Evolutionary conservation across 2,329 filamentous ascomycete species (phyloP).

Genomic region (Amauroascus verrucosus): DNA sequence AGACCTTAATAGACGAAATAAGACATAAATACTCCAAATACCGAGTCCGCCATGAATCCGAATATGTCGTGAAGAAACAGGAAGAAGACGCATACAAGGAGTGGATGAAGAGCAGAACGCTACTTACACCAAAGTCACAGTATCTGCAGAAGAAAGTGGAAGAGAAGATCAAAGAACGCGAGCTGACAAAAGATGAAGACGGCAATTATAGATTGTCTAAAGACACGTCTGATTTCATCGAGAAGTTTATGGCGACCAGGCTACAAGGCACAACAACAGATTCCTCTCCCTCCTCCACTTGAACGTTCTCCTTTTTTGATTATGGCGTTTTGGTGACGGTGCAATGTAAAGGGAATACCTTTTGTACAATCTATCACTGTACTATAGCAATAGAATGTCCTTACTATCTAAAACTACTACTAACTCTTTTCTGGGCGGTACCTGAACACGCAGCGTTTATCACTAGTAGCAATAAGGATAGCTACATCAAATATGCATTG

Average conservation of each 20-base stretch:
- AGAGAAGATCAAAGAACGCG: slow-evolving; percentile 29
- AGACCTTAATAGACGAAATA: slow-evolving; percentile 71
- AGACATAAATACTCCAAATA: slow-evolving; percentile 72
- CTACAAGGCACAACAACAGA: slow-evolving; percentile 15
- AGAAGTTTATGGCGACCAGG: slow-evolving; percentile 25
- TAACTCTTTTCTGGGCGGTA: neutral
- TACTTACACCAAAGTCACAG: slow-evolving; percentile 42
- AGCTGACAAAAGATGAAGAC: slow-evolving; percentile 28
- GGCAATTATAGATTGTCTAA: slow-evolving; percentile 29
- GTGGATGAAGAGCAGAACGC: slow-evolving; percentile 35
- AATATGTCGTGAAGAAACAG: slow-evolving; percentile 58
- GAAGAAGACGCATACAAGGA: slow-evolving; percentile 45
- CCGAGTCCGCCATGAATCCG: slow-evolving; percentile 66
- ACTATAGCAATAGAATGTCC: slow-evolving; percentile 1
- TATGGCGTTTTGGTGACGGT: slow-evolving; percentile 2
- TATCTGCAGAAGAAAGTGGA: slow-evolving; percentile 28
- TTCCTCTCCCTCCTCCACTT: slow-evolving; percentile 9
- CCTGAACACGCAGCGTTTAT: too few species aligned
- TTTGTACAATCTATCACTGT: slow-evolving; percentile 6
- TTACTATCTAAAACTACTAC: neutral
- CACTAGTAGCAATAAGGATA: too few species aligned
- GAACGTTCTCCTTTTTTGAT: neutral
- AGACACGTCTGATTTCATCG: slow-evolving; percentile 29
- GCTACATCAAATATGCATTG: too few species aligned
- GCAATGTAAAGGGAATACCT: neutral